phyloP scores from a whole-genome alignment of 371 early-diverging fungal species.

The Nematocida parisii region DNA sequence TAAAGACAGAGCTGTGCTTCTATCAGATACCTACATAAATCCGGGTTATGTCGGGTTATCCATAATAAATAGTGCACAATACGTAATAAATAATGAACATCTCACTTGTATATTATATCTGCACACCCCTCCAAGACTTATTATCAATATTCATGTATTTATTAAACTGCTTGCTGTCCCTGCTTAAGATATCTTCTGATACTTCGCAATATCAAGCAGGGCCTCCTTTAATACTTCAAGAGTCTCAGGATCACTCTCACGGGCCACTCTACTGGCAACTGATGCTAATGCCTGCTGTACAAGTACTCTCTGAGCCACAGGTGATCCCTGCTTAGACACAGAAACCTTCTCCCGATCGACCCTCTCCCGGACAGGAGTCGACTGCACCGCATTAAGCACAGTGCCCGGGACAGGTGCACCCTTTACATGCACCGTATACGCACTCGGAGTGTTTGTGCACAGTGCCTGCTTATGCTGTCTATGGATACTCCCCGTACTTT shows the following conservation, averaged over 20 bases:
- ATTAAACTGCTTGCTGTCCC: no score
- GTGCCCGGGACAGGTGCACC: not conserved
- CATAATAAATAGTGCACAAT: no score
- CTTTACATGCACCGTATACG: not conserved
- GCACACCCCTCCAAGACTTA: no score
- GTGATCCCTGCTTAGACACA: not conserved
- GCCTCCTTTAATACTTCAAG: slow-evolving; percentile 12
- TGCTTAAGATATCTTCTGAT: slow-evolving; percentile 4
- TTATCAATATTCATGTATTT: no score
- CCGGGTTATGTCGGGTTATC: no score
- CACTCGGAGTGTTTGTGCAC: not conserved
- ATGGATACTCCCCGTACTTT: not conserved
- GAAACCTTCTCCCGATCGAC: not conserved
- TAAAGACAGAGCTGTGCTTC: slow-evolving; percentile 33
- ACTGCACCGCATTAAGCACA: not conserved
- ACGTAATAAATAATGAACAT: no score
- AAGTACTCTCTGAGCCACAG: not conserved
- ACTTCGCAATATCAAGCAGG: slow-evolving; percentile 5
- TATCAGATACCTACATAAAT: not conserved
- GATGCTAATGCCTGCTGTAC: slow-evolving; percentile 48
- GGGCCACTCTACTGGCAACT: slow-evolving; percentile 33
- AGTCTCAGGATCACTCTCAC: slow-evolving; percentile 41
- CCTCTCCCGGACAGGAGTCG: not conserved
- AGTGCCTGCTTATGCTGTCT: not conserved
- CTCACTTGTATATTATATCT: no score